Evolutionary conservation across 2,329 filamentous ascomycete genomes (phyloP).

Genomic region (Fusarium newnesense): DNA sequence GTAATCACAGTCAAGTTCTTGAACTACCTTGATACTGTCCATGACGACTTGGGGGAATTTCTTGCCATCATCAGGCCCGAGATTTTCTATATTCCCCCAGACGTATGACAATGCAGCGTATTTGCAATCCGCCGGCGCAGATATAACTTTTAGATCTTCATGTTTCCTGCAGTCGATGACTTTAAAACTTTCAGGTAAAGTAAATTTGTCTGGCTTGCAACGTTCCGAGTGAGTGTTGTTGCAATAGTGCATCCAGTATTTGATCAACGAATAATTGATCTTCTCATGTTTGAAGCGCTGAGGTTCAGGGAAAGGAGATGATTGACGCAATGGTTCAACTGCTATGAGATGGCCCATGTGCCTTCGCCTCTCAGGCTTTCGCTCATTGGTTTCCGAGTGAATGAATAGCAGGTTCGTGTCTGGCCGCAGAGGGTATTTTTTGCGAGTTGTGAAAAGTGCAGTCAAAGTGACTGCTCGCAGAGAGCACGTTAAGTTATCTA

Average conservation of each 20-base stretch:
- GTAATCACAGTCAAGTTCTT: rapidly evolving
- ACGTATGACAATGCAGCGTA: background rate
- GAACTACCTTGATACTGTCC: background rate
- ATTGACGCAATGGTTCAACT: background rate
- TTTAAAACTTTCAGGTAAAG: background rate
- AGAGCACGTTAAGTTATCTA: too few relatives aligned
- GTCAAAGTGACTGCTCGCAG: too few relatives aligned
- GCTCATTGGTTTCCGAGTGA: too few relatives aligned
- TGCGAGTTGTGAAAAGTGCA: too few relatives aligned
- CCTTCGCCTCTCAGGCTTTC: background rate
- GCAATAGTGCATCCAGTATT: background rate
- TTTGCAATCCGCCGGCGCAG: rapidly evolving
- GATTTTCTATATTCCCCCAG: background rate
- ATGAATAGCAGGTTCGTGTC: too few relatives aligned
- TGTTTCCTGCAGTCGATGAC: background rate
- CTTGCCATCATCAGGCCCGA: too few relatives aligned
- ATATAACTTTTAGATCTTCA: rapidly evolving
- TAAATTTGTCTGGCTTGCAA: background rate
- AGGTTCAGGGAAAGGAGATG: background rate
- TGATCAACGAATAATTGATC: background rate
- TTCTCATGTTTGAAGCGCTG: background rate
- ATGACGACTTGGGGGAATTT: background rate
- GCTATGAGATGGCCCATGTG: background rate
- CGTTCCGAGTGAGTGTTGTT: background rate
- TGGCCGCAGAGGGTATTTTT: too few relatives aligned